Base-by-base conservation (phyloP, 441 rosid genomes). In the Sinapis alba region DNA sequence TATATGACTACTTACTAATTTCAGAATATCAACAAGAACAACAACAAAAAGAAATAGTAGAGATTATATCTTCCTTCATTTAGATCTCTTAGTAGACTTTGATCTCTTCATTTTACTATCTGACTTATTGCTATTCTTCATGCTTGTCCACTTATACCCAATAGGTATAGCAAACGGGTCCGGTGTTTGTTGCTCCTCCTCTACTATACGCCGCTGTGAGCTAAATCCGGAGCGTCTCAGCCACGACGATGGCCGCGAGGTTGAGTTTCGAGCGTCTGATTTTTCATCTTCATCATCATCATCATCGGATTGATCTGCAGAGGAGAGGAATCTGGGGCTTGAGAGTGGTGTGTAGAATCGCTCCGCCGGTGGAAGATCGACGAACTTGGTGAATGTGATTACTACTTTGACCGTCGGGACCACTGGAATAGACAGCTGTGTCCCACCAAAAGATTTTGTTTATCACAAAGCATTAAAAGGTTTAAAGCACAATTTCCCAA, bases 391-490 rank as follows among this genome's bases (percentile, higher is more conserved):
- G 86, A 93, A 96, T 3, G 99, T 91, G 68, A 96, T 88, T 74
- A 96, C 95, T 76, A 96, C 98, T 75, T 92, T 88, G 64, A 96
- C 97, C 0, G 99, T 91, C 4, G 99, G 99, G 62, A 95, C 95
- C 76, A 96, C 98, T 56, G 99, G 99, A 57, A 93, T 96, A 0
- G 99, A 97, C 71, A 96, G 78, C 99, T 96, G 91, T 19, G 66
- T 5, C 61, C 68, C 77, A 70, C 75, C 65, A 32, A 11, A 73
- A 62, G 8, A 54, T 56, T 78, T 68, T 54, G 65, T 62, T 78
- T 51, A 72, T 68, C 54, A 58, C 6, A 50, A 13, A 69, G 56
- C 9, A 60, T 24, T 9, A 69, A 43, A 28, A 13, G 61, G 38
- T 10, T 36, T 68, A 78, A 66, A 62, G 58, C 77, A 72, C 81